Base-by-base conservation (phyloP, 208 protist genomes). In the Novymonas esmeraldas region DNA sequence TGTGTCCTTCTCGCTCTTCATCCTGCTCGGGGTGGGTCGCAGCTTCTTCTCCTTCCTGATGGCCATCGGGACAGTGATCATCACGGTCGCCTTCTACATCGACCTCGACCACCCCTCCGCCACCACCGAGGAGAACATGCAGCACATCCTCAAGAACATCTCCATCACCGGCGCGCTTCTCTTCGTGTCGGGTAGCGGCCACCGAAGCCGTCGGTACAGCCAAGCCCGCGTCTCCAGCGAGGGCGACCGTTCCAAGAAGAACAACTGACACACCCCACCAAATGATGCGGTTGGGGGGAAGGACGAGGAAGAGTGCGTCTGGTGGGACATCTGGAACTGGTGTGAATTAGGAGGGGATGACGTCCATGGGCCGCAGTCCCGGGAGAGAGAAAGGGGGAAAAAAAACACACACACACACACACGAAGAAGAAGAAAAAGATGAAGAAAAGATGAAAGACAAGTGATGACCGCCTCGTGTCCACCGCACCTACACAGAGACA, bases 11-110 rank as follows among this genome's bases (percentile, higher is more conserved):
- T 91, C 90, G 10, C 73, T 92, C 22, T 92, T 95, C 36, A 89
- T 93, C 69, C 54, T 95, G 6, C 81, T 95, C 20, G 85, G 83
- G 16, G 85, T 95, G 31, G 86, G 87, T 3, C 84, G 90, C 42
- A 81, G 77, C 67, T 93, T 93, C 76, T 93, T 95, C 56, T 64
- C 81, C 20, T 84, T 95, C 41, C 36, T 92, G 44, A 59, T 95
- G 59, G 86, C 85, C 18, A n/a, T 87, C 2, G 55, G 67, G 34
- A 77, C 76, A 18, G n/a, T 78, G 18, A 34, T 88, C 46, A 68
- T 87, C 38, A 87, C 87, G 6, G 55, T 92, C 16, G 66, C 69
- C 20, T 87, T 90, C 60, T 81, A 86, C 74, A 54, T 93, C n/a
- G 82, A 91, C 51, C 31, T 87, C 3, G 50, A 81, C 9, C 46